Conservation (phyloP, 2,329 filamentous ascomycete species). For the Fusarium sp. region DNA sequence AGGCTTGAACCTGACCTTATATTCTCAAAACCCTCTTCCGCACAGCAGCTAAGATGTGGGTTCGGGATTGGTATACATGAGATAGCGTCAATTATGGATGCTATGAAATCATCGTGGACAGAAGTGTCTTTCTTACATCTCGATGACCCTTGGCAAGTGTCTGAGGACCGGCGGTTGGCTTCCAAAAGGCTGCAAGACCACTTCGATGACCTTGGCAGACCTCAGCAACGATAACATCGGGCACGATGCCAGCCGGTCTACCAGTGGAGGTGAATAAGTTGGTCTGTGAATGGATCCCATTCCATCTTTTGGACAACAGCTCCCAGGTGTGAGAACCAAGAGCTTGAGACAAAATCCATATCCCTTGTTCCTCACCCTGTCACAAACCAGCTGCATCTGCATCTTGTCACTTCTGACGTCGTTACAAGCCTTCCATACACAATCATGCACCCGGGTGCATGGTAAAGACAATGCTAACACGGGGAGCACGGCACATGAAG, state of each 20-base stretch:
- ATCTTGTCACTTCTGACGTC: conserved; percentile 18
- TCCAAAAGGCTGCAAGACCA: neutral
- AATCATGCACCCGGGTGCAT: neutral
- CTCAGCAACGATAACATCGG: conserved; percentile 3
- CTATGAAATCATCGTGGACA: conserved; percentile 25
- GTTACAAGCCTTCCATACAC: neutral
- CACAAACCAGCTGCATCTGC: conserved; percentile 5
- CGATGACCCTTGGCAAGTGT: conserved; percentile 12
- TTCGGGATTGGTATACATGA: neutral
- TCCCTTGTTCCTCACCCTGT: conserved; percentile 5
- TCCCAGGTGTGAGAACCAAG: neutral
- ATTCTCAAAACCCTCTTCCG: conserved; percentile 8
- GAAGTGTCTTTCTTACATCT: conserved; percentile 14
- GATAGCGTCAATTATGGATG: conserved; percentile 26
- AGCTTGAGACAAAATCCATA: conserved; percentile 1
- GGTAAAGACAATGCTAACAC: conserved; percentile 4
- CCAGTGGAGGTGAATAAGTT: neutral
- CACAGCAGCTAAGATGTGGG: neutral
- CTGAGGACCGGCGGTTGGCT: neutral
- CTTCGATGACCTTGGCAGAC: conserved; percentile 12
- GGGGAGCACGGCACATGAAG: neutral
- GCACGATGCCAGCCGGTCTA: neutral
- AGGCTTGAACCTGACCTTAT: neutral
- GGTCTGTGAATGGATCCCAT: conserved; percentile 8
- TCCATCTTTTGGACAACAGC: conserved; percentile 1